Conservation (phyloP, 257 asterid genomes). For the Plantago ovata region DNA sequence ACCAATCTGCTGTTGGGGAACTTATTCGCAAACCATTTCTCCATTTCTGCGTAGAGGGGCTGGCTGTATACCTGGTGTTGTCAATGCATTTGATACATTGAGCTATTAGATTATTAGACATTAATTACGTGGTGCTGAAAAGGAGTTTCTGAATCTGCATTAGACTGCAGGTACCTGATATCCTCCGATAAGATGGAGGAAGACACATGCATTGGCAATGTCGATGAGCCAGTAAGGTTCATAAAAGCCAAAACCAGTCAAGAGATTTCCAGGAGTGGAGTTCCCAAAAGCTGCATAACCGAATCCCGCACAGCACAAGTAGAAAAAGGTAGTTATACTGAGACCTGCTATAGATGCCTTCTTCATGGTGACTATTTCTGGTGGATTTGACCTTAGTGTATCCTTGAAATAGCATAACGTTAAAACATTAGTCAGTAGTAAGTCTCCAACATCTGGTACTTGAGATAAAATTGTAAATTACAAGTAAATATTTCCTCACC, state of each 20-base stretch:
- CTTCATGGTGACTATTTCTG: conserved; percentile 65
- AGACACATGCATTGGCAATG: conserved; percentile 61
- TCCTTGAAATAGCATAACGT: conserved; percentile 36
- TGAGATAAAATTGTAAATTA: too few species aligned
- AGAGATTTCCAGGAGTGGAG: conserved; percentile 62
- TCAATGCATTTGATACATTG: background rate
- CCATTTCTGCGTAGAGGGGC: conserved; percentile 56
- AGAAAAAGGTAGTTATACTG: conserved; percentile 53
- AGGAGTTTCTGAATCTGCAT: too few species aligned
- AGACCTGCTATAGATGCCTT: conserved; percentile 47
- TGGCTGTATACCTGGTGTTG: conserved; percentile 41
- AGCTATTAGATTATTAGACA: background rate
- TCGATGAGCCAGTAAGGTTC: conserved; percentile 76
- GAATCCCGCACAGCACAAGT: conserved; percentile 61
- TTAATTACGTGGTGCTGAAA: too few species aligned
- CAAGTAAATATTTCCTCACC: conserved; percentile 27
- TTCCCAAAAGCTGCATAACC: conserved; percentile 83
- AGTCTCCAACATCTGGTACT: background rate
- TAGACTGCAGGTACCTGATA: conserved; percentile 44
- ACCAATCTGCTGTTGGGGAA: conserved; percentile 29
- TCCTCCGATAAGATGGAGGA: conserved; percentile 68
- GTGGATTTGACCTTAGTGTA: conserved; percentile 67
- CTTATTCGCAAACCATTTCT: conserved; percentile 36
- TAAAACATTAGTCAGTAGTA: conserved; percentile 25
- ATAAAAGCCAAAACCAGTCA: conserved; percentile 70